Percentiles rank a stretch among this genome's conserved stretches.
phyloP scores from a whole-genome alignment of 2,329 filamentous ascomycete species.

The Exophiala mesophila region DNA sequence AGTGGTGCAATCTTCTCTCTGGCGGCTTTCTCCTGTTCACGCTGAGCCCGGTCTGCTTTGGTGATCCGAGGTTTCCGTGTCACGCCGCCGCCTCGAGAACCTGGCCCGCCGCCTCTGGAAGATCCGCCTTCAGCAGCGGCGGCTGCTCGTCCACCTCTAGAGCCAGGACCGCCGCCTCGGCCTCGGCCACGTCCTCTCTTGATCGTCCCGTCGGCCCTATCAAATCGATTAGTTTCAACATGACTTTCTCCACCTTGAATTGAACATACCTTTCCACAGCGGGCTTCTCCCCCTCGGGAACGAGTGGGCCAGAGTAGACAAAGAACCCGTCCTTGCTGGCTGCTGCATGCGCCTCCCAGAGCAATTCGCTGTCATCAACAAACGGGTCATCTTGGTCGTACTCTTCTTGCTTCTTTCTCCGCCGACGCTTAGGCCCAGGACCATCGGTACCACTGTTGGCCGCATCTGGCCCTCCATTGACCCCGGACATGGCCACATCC shows the following conservation, averaged over 20 bases:
- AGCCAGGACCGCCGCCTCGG: slow-evolving; percentile 45
- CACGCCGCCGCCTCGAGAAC: slow-evolving; percentile 42
- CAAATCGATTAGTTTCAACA: neutral
- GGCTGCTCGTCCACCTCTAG: slow-evolving; percentile 36
- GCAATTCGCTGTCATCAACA: slow-evolving; percentile 84
- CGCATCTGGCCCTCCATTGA: slow-evolving; percentile 49
- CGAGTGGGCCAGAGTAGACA: slow-evolving; percentile 87
- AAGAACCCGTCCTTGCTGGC: slow-evolving; percentile 96
- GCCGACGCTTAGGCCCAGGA: slow-evolving; percentile 69
- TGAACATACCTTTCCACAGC: slow-evolving; percentile 55
- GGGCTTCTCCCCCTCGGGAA: slow-evolving; percentile 79
- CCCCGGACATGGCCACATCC: slow-evolving; percentile 38
- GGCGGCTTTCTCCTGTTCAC: slow-evolving; percentile 76
- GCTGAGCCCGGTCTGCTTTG: slow-evolving; percentile 75
- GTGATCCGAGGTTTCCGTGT: slow-evolving; percentile 79
- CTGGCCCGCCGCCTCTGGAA: slow-evolving; percentile 21
- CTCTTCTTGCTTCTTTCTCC: slow-evolving; percentile 65
- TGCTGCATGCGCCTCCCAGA: slow-evolving; percentile 93
- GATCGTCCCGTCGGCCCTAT: slow-evolving; percentile 61
- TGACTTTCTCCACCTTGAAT: too few species aligned
- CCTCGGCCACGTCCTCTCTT: slow-evolving; percentile 56
- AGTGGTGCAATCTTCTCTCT: slow-evolving; percentile 52
- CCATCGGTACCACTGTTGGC: slow-evolving; percentile 52
- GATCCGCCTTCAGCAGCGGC: slow-evolving; percentile 22
- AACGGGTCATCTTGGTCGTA: slow-evolving; percentile 65